These are phyloP conservation scores for Trichoderma guizhouense DNA, from an alignment of 2,329 filamentous ascomycete genomes.

Conservation along the genomic window DNA sequence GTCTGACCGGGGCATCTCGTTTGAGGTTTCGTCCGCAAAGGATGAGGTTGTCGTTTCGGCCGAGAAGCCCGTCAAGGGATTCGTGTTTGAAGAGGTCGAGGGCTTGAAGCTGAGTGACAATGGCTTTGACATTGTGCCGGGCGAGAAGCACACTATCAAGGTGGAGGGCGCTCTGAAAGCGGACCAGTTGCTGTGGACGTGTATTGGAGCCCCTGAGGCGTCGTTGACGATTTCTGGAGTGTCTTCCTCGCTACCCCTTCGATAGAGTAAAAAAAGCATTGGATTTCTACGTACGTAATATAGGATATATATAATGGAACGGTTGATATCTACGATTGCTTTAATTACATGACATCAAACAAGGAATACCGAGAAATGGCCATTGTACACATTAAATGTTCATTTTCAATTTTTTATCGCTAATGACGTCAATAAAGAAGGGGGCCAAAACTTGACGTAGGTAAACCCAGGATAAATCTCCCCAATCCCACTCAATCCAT, in stretches of 20 bases:
- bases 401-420: not conserved
- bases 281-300: not conserved
- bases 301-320: not conserved
- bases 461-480: not conserved
- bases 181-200: conserved; percentile 21
- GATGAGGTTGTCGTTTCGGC: conserved; percentile 32
- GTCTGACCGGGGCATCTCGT: conserved; percentile 35
- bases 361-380: not conserved
- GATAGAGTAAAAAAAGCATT: not conserved
- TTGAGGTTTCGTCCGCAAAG: conserved; percentile 29
- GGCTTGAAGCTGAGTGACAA: conserved; percentile 52
- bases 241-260: not conserved
- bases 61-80: conserved; percentile 52
- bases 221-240: conserved; percentile 16
- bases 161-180: conserved; percentile 18
- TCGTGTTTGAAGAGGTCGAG: conserved; percentile 50
- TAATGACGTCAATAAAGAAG: not conserved
- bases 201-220: conserved; percentile 18
- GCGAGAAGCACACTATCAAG: conserved; percentile 30
- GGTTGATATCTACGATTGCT: not conserved
- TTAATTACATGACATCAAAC: not conserved
- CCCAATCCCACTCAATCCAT: not conserved
- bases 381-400: not conserved
- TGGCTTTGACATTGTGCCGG: conserved; percentile 56
- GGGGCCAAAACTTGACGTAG: not conserved